These are phyloP conservation scores for Coemansia sp. DNA, from an alignment of 192 early-diverging fungal genomes.

Conservation along the genomic window DNA sequence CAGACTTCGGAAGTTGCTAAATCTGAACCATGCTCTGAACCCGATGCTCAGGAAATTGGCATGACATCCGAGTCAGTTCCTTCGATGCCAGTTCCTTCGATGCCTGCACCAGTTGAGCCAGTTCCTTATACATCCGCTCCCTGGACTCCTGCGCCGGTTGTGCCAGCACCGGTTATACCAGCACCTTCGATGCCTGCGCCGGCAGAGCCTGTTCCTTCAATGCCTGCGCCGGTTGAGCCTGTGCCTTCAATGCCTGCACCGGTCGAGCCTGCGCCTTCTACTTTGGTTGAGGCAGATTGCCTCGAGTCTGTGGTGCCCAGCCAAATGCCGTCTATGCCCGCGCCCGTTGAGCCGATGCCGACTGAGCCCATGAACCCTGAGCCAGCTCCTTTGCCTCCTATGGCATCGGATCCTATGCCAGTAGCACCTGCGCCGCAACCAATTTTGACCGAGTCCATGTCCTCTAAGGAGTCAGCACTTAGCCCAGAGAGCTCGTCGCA, in stretches of 20 bases:
- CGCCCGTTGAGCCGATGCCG: slow-evolving; percentile 3
- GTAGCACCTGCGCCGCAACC: slow-evolving; percentile 9
- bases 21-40: slow-evolving; percentile 2
- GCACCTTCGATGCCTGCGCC: not conserved
- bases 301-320: not conserved
- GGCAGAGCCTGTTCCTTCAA: not conserved
- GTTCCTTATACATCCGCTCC: not conserved
- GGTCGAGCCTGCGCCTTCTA: not conserved
- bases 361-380: slow-evolving; percentile 4
- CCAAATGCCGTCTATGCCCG: slow-evolving; percentile 5
- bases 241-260: not conserved
- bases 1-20: slow-evolving; percentile 2
- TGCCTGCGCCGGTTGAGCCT: not conserved
- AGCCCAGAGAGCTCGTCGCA: slow-evolving; percentile 6
- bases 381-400: slow-evolving; percentile 14
- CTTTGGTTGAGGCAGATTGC: not conserved
- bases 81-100: not conserved
- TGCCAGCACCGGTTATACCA: not conserved
- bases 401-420: slow-evolving; percentile 17
- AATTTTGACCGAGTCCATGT: slow-evolving; percentile 4
- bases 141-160: not conserved
- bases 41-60: not conserved
- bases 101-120: not conserved
- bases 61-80: not conserved
- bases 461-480: slow-evolving; percentile 2